phyloP scores from a whole-genome alignment of 495 filamentous ascomycete genomes.

The Penicillium salamii region DNA sequence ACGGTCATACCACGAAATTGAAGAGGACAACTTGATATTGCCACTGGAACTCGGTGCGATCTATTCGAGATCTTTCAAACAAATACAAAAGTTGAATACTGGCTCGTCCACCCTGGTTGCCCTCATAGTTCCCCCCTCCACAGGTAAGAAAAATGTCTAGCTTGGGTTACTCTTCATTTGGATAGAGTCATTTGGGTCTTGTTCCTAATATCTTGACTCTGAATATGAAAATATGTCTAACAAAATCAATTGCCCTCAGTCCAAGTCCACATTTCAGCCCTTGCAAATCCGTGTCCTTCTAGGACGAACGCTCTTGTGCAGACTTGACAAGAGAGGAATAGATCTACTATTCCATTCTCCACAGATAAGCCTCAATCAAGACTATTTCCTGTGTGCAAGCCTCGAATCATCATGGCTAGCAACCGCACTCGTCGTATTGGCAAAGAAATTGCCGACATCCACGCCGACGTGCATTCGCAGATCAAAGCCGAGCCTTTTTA shows the following conservation, averaged over 20 bases:
- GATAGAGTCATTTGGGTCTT: background rate
- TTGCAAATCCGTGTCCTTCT: background rate
- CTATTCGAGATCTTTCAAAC: background rate
- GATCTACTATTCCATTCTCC: background rate
- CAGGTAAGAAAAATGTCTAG: conserved; percentile 13
- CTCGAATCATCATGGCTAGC: conserved; percentile 57
- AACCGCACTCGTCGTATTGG: conserved; percentile 79
- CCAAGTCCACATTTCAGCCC: background rate
- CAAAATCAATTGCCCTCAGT: background rate
- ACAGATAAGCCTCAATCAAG: background rate
- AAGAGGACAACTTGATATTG: too few species aligned
- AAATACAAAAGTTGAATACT: too few species aligned
- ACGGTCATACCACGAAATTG: background rate
- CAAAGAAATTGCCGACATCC: conserved; percentile 90
- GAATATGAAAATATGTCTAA: background rate
- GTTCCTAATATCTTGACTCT: background rate
- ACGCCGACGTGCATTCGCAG: conserved; percentile 69
- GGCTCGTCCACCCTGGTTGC: background rate
- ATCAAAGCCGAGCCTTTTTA: conserved; percentile 67
- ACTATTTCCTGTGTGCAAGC: background rate
- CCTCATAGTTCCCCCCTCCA: conserved; percentile 24
- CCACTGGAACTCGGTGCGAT: background rate
- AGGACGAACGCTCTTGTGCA: background rate
- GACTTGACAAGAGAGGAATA: background rate
- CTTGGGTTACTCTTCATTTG: background rate